Percentiles rank a stretch among this genome's conserved stretches.
phyloP scores from a whole-genome alignment of 768 basidiomycete genomes.

The Amylocystis lapponica region DNA sequence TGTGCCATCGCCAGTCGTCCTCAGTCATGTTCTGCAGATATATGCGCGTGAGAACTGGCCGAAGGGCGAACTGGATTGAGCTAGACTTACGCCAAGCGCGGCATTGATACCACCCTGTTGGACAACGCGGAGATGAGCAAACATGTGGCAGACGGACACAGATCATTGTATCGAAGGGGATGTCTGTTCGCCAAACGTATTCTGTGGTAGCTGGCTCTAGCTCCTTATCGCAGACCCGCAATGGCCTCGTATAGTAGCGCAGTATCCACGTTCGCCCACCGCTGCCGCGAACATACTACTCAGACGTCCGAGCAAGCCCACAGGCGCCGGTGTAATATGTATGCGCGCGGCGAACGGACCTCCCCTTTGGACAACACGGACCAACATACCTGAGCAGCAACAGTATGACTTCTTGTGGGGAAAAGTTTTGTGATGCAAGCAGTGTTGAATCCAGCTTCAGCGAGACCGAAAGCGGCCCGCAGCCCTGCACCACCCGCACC shows the following conservation, averaged over 20 bases:
- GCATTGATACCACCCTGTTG: constrained; percentile 94
- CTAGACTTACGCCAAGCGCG: constrained; percentile 73
- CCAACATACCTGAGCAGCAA: constrained; percentile 81
- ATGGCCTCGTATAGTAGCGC: no score
- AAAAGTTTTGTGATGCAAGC: constrained; percentile 99
- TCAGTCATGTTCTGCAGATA: constrained; percentile 93
- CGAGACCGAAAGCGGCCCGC: constrained; percentile 96
- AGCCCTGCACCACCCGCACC: constrained; percentile 98
- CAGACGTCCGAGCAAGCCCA: no score
- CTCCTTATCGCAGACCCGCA: no score
- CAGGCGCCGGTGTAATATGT: no score
- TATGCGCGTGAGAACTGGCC: no score
- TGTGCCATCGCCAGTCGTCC: constrained; percentile 99
- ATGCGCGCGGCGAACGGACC: neutral
- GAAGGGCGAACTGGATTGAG: no score
- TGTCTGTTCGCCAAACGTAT: no score
- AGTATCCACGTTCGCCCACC: no score
- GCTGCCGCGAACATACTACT: no score
- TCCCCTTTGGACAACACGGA: no score
- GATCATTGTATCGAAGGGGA: no score
- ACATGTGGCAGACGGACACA: neutral
- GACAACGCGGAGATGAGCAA: constrained; percentile 13
- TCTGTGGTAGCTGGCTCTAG: no score
- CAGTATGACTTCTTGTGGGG: constrained; percentile 97
- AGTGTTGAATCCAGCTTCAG: constrained; percentile 97